Evolutionary conservation across 495 filamentous ascomycete genomes (phyloP).

Genomic region (Penicillium odoratum): DNA sequence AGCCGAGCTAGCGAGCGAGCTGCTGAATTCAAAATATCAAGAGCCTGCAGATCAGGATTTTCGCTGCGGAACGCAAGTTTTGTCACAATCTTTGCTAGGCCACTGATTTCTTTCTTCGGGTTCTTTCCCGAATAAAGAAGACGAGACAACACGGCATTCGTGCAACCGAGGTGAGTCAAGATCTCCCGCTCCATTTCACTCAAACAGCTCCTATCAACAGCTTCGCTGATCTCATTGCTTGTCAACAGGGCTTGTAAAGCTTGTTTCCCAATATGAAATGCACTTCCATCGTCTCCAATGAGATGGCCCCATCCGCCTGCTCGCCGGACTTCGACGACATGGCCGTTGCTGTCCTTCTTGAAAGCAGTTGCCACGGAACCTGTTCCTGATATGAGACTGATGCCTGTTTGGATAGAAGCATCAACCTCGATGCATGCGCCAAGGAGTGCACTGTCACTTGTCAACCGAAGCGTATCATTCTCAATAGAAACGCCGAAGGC

Average conservation of each 20-base stretch:
- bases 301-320: background rate
- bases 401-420: background rate
- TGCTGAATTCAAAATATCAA: background rate
- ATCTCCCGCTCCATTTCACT: background rate
- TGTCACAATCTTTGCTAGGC: background rate
- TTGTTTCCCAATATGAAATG: background rate
- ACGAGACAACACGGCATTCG: background rate
- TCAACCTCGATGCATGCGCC: background rate
- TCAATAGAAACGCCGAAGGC: background rate
- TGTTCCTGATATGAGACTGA: background rate
- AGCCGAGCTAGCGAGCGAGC: background rate
- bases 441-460: background rate
- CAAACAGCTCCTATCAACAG: background rate
- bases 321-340: background rate
- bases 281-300: background rate
- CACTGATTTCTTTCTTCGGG: background rate
- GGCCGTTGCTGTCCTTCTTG: background rate
- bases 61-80: background rate
- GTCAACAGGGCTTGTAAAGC: background rate
- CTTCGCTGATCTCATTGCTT: background rate
- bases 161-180: background rate
- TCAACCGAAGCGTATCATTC: background rate
- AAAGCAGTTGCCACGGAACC: background rate
- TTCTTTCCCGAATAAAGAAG: background rate
- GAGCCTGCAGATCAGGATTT: background rate